Evolutionary conservation across 306 rosid genomes (phyloP).

Genomic region (Cucurbita argyrosperma): DNA sequence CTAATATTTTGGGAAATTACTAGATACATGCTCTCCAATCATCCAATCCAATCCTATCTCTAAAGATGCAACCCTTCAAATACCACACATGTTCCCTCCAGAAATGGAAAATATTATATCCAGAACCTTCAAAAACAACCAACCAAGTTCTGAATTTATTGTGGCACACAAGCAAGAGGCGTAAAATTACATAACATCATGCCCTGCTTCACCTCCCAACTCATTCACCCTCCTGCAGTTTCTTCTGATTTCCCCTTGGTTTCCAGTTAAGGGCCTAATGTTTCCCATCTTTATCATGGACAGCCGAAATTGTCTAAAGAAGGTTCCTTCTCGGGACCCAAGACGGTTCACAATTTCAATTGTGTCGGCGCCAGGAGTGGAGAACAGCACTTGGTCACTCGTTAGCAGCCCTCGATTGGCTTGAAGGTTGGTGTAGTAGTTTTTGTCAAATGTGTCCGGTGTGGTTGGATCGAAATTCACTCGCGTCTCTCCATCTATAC

Average conservation of each 20-base stretch:
- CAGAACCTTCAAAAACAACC: too few species aligned
- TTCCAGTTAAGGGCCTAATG: conserved; percentile 47
- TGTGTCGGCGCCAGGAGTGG: conserved; percentile 4
- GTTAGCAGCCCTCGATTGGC: neutral
- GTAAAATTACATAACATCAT: neutral
- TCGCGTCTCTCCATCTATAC: neutral
- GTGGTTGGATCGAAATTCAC: conserved; percentile 2
- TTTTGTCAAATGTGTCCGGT: conserved; percentile 34
- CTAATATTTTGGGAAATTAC: neutral
- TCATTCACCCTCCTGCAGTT: conserved; percentile 1
- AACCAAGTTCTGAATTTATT: neutral
- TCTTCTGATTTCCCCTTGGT: conserved; percentile 22
- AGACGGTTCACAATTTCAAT: neutral
- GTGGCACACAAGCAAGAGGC: neutral
- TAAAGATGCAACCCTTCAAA: too few species aligned
- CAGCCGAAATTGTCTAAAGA: conserved; percentile 23
- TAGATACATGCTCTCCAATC: neutral
- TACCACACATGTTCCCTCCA: too few species aligned
- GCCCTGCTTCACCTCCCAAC: neutral
- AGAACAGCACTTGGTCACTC: neutral
- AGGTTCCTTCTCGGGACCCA: neutral
- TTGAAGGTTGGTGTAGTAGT: conserved; percentile 28
- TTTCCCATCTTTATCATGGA: conserved; percentile 75
- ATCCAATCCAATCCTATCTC: neutral
- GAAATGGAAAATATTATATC: too few species aligned